Evolutionary conservation across 139 green algal species (phyloP).

Genomic region (Auxenochlorella pyrenoidosa): DNA sequence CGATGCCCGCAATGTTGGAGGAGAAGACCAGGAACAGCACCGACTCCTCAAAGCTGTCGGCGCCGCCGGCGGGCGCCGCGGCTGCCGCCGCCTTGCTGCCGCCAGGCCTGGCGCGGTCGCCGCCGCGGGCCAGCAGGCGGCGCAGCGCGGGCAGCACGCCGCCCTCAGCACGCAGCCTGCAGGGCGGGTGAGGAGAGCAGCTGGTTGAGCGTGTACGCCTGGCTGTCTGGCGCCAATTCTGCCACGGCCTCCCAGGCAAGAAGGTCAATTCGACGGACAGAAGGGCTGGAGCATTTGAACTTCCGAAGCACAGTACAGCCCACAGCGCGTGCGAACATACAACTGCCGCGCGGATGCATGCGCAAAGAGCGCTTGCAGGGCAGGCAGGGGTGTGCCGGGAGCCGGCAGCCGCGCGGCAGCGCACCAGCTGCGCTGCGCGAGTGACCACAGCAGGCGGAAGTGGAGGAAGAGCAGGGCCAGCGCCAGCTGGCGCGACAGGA

Average conservation of each 20-base stretch:
- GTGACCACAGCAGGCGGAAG: slow-evolving; percentile 63
- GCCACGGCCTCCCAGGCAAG: background rate
- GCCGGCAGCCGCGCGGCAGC: background rate
- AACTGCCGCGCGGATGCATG: background rate
- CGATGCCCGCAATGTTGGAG: slow-evolving; percentile 83
- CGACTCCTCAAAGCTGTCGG: background rate
- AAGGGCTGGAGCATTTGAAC: background rate
- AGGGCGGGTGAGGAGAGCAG: background rate
- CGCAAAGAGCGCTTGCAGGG: too few relatives aligned
- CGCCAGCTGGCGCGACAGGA: slow-evolving; percentile 69
- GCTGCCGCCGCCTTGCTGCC: background rate
- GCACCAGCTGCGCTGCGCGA: slow-evolving; percentile 66
- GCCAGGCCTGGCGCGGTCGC: background rate
- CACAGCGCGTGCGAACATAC: background rate
- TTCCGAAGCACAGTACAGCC: background rate
- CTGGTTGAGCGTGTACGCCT: background rate
- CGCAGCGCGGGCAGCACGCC: slow-evolving; percentile 11
- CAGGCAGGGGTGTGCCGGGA: too few relatives aligned
- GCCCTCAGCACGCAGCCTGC: slow-evolving; percentile 19
- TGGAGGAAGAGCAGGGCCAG: slow-evolving; percentile 66
- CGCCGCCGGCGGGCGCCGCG: background rate
- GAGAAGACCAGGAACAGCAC: slow-evolving; percentile 67
- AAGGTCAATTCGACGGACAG: background rate
- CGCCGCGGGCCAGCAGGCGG: background rate
- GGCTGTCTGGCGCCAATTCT: background rate